Percentiles rank a stretch among this genome's conserved stretches.
Conservation (phyloP, 768 basidiomycete genomes). For the Boletus rubescentipes region DNA sequence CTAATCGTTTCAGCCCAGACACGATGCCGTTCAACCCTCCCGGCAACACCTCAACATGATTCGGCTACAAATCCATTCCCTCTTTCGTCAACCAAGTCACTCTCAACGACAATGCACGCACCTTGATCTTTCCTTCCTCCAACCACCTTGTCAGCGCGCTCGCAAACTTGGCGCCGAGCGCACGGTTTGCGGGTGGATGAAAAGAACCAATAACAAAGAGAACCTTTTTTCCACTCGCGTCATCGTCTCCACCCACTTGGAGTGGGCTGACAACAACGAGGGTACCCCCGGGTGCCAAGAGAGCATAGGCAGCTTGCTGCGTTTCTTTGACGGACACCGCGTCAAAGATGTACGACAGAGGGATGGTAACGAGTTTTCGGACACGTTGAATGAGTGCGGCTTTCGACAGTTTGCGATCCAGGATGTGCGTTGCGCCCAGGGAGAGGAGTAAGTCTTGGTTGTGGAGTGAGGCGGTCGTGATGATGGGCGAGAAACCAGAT, state of each 20-base stretch:
- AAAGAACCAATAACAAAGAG: slow-evolving; percentile 6
- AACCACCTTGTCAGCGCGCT: slow-evolving; percentile 11
- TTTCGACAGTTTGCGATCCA: slow-evolving; percentile 29
- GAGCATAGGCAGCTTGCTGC: slow-evolving; percentile 28
- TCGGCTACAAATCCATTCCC: slow-evolving; percentile 28
- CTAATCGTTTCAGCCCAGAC: slow-evolving; percentile 32
- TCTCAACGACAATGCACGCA: not conserved
- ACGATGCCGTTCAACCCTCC: slow-evolving; percentile 36
- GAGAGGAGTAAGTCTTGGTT: slow-evolving; percentile 31
- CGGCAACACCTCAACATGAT: slow-evolving; percentile 37
- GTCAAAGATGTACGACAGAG: slow-evolving; percentile 23
- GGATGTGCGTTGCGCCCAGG: slow-evolving; percentile 37
- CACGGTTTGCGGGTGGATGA: not conserved
- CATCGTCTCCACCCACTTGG: not conserved
- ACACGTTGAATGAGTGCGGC: slow-evolving; percentile 2
- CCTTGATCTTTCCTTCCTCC: slow-evolving; percentile 17
- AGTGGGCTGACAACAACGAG: slow-evolving; percentile 12
- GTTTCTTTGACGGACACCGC: slow-evolving; percentile 33
- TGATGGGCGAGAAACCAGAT: slow-evolving; percentile 36
- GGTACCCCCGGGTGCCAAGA: slow-evolving; percentile 32
- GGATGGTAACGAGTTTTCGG: not conserved
- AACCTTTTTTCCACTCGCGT: not conserved
- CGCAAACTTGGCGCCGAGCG: slow-evolving; percentile 10
- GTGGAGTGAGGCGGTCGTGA: slow-evolving; percentile 38
- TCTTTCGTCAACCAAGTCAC: not conserved